A percentile compares a stretch with the other conserved stretches of the same genome.
Conservation (phyloP, 1,284 basidiomycete genomes). For the Wolfiporia cocos region DNA sequence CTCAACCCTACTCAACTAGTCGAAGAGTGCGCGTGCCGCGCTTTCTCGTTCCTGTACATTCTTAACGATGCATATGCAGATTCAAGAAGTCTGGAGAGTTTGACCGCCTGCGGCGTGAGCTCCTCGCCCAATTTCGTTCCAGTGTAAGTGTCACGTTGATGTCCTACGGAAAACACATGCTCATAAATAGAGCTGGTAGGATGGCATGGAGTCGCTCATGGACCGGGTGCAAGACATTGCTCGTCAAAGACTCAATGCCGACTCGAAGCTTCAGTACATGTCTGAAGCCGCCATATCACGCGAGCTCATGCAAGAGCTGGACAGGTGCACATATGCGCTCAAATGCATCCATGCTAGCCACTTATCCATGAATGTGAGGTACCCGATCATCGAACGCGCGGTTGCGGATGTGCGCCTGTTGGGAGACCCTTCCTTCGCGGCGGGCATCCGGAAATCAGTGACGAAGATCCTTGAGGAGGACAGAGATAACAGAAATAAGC, state of each 20-base stretch:
- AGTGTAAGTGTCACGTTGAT: slow-evolving; percentile 39
- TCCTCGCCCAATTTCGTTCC: slow-evolving; percentile 57
- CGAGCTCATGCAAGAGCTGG: slow-evolving; percentile 66
- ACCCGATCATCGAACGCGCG: slow-evolving; percentile 58
- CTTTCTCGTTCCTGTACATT: too few relatives aligned
- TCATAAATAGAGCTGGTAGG: slow-evolving; percentile 28
- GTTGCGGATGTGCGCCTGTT: slow-evolving; percentile 47
- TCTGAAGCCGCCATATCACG: slow-evolving; percentile 45
- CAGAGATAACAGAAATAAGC: slow-evolving; percentile 1
- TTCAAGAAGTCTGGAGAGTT: slow-evolving; percentile 80
- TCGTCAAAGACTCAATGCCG: slow-evolving; percentile 45
- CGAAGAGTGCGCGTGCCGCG: slow-evolving; percentile 42
- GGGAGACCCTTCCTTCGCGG: slow-evolving; percentile 42
- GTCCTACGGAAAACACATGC: background rate
- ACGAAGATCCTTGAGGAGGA: slow-evolving; percentile 19
- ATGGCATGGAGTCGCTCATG: slow-evolving; percentile 44
- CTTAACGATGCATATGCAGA: slow-evolving; percentile 28
- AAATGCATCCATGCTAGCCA: too few relatives aligned
- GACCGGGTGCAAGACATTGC: slow-evolving; percentile 56
- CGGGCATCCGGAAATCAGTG: slow-evolving; percentile 33
- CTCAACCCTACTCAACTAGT: slow-evolving; percentile 51
- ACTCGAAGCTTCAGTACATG: slow-evolving; percentile 48
- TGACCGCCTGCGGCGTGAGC: slow-evolving; percentile 61
- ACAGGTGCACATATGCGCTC: too few relatives aligned
- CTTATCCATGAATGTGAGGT: slow-evolving; percentile 24